Evolutionary conservation across 768 basidiomycete genomes (phyloP), one percentile per base, ranked within the genome.

Genomic region (Tylopilus subfusipes): DNA sequence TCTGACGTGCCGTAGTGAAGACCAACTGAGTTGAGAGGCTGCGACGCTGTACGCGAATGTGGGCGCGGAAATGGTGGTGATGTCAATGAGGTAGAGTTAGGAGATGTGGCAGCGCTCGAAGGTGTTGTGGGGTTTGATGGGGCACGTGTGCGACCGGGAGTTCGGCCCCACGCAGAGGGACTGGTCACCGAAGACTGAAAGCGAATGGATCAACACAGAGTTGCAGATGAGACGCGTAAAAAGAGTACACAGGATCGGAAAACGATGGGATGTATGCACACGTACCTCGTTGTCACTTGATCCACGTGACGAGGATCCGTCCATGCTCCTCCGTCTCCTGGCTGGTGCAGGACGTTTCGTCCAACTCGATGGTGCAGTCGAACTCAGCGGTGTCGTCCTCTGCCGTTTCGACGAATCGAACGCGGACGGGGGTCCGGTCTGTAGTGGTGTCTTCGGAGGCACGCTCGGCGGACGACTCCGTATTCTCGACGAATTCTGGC

Each of bases 281-380:
- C 80, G 48, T 40, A 89, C 90, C 77, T 93, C 90, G 3, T 84
- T 83, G 60, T 93, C 90, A 62, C 90, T 91, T 44, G 67, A 57
- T 9, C 73, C 68, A 24, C 72, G 74, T 39, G 68, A 70, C 40
- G 75, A 69, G 27, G 78, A 73, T 55, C 78, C 85, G 11, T 86
- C 88, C 60, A 88, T 81, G 56, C 90, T 91, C 72, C 79, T 88
- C 50, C 88, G 75, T 50, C 90, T 77, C 43, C 78, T 72, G 7
- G 85, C 84, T 14, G 88, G 88, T 16, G 75, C 72, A 5, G 87
- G 88, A 4, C 86, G 81, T 57, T 82, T 85, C 27, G 79, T 65
- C 86, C 89, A 91, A 60, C 86, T 90, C 3, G 90, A 90, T 1
- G 90, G 90, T 1, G 86, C 82, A 25, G 68, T 73, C 50, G 68